These are phyloP conservation scores for Annulohypoxylon maeteangense DNA, from an alignment of 495 filamentous ascomycete genomes.

Conservation along the genomic window DNA sequence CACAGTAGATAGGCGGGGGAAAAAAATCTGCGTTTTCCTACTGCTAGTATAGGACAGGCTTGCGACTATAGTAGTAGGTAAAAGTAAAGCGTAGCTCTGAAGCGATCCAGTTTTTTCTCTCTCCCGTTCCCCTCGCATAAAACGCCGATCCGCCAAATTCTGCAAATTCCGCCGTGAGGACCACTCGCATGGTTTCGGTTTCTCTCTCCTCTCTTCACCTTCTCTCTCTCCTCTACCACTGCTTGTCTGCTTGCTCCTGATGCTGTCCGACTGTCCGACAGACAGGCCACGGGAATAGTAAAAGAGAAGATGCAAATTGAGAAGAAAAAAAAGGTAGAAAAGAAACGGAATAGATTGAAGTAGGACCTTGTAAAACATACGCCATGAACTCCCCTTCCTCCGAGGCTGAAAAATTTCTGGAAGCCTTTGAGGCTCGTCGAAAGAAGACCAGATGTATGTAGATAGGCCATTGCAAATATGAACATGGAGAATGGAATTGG, in stretches of 20 bases:
- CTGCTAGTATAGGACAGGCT: slow-evolving; percentile 24
- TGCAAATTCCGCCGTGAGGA: slow-evolving; percentile 3
- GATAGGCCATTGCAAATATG: slow-evolving; percentile 19
- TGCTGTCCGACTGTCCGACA: neutral
- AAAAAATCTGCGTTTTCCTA: slow-evolving; percentile 31
- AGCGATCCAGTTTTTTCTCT: slow-evolving; percentile 16
- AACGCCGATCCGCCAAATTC: slow-evolving; percentile 35
- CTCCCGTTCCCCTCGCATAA: slow-evolving; percentile 15
- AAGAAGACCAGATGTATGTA: slow-evolving; percentile 25
- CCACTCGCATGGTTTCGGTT: slow-evolving; percentile 6
- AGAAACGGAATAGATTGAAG: neutral
- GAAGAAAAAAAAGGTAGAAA: neutral
- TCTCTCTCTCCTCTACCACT: neutral
- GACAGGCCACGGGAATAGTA: neutral
- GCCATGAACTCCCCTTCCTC: neutral
- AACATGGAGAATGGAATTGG: slow-evolving; percentile 17
- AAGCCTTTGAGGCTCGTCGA: neutral
- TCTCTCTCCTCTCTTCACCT: neutral
- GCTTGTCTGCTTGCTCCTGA: neutral
- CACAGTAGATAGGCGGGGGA: neutral
- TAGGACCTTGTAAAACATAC: neutral
- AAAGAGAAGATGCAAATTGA: neutral
- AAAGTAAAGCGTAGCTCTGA: neutral
- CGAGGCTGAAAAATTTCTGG: neutral
- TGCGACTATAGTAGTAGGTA: slow-evolving; percentile 23